Conservation (phyloP, 2,329 filamentous ascomycete genomes). For the Alternaria consortialis region DNA sequence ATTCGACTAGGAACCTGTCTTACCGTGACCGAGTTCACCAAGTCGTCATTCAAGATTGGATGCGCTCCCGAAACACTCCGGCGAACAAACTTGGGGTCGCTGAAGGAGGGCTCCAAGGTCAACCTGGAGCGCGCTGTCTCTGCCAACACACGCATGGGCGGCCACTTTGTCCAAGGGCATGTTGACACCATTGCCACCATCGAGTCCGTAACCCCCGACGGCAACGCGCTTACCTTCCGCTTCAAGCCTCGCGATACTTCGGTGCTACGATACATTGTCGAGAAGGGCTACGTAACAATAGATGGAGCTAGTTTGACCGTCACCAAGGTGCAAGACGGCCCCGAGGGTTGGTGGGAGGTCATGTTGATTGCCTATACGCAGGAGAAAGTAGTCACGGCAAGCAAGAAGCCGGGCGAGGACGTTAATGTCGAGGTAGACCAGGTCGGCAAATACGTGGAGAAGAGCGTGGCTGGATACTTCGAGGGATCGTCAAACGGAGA, state of each 20-base stretch:
- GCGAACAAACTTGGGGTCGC: conserved; percentile 87
- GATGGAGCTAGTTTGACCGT: conserved; percentile 95
- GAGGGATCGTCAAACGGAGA: conserved; percentile 63
- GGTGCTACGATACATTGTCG: conserved; percentile 86
- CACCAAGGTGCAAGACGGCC: conserved; percentile 80
- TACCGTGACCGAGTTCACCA: conserved; percentile 80
- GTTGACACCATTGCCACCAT: conserved; percentile 90
- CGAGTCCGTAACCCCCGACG: conserved; percentile 76
- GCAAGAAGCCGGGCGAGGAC: conserved; percentile 79
- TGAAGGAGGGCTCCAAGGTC: conserved; percentile 72
- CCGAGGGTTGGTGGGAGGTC: conserved; percentile 88
- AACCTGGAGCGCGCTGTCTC: conserved; percentile 95
- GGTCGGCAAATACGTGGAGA: conserved; percentile 85
- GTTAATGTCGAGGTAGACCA: conserved; percentile 96
- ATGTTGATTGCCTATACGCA: conserved; percentile 99
- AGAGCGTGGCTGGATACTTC: conserved; percentile 86
- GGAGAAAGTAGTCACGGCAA: conserved; percentile 83
- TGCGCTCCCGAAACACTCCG: conserved; percentile 95
- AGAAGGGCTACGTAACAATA: conserved; percentile 94
- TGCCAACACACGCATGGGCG: conserved; percentile 93
- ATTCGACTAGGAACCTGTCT: conserved; percentile 76
- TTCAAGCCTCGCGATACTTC: conserved; percentile 74
- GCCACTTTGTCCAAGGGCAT: conserved; percentile 97
- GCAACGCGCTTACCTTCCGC: conserved; percentile 88
- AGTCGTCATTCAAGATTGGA: conserved; percentile 81